Conservation (phyloP, 768 basidiomycete species). For the Trametes elegans region DNA sequence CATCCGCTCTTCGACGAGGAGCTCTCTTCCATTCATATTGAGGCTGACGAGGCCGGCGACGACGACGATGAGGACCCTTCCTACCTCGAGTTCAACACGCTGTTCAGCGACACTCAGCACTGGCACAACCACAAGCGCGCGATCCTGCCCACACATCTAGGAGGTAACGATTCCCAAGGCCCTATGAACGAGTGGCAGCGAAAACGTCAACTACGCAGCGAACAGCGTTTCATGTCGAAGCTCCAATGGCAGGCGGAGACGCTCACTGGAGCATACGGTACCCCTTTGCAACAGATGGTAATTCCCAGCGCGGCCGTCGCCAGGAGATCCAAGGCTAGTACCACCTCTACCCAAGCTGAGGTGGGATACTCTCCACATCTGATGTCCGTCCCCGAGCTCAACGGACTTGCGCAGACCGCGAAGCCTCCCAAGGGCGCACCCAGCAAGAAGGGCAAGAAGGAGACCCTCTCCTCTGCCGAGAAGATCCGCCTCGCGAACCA, state of each 20-base stretch:
- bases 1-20: slow-evolving; percentile 41
- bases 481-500: slow-evolving; percentile 44
- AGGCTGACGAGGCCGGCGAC: slow-evolving; percentile 21
- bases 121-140: slow-evolving; percentile 55
- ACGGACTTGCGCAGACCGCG: too few species aligned
- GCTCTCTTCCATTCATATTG: slow-evolving; percentile 35
- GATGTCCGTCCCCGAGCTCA: too few species aligned
- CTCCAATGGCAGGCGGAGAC: slow-evolving; percentile 61
- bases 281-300: slow-evolving; percentile 47
- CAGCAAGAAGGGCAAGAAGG: slow-evolving; percentile 30
- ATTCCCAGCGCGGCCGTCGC: slow-evolving; percentile 40
- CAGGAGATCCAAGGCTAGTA: slow-evolving; percentile 2
- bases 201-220: slow-evolving; percentile 35
- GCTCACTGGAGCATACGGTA: slow-evolving; percentile 61
- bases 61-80: slow-evolving; percentile 8
- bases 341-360: background rate
- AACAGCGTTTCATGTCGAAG: slow-evolving; percentile 58
- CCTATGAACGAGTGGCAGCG: slow-evolving; percentile 36
- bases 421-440: background rate
- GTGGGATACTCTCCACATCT: too few species aligned
- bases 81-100: slow-evolving; percentile 40
- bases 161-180: slow-evolving; percentile 39
- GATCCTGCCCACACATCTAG: slow-evolving; percentile 53
- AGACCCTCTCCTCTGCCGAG: slow-evolving; percentile 36
- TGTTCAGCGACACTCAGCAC: slow-evolving; percentile 52